Evolutionary conservation across 2,329 filamentous ascomycete genomes (phyloP).

Genomic region (Dryadomyces sulphureus): DNA sequence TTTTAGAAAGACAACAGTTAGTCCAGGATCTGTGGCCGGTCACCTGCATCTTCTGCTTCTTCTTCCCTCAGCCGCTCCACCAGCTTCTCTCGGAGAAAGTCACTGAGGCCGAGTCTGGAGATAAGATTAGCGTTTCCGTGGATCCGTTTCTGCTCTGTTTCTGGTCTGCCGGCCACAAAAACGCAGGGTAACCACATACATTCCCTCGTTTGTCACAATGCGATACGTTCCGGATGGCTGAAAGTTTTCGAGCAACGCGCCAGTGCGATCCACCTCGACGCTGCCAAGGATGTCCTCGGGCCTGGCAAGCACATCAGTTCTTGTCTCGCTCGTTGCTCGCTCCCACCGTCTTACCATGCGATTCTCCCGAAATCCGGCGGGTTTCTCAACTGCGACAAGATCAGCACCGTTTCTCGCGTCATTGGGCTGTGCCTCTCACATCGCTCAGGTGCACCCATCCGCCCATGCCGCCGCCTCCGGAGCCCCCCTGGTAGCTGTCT

Average conservation of each 20-base stretch:
- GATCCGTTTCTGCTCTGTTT: too few species aligned
- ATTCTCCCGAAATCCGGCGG: constrained; percentile 54
- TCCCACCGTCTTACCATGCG: constrained; percentile 27
- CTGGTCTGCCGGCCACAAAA: too few species aligned
- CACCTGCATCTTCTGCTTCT: constrained; percentile 21
- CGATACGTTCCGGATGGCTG: constrained; percentile 28
- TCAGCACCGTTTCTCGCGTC: background rate
- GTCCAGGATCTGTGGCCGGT: constrained; percentile 9
- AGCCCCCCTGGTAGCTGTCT: constrained; percentile 35
- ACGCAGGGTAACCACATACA: constrained; percentile 33
- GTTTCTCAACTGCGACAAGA: constrained; percentile 27
- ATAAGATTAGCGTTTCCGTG: constrained; percentile 1
- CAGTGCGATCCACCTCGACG: constrained; percentile 44
- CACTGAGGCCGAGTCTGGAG: constrained; percentile 34
- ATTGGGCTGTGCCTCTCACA: constrained; percentile 7
- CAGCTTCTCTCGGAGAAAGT: constrained; percentile 39
- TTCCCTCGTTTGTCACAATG: constrained; percentile 49
- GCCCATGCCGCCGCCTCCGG: constrained; percentile 42
- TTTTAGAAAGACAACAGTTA: background rate
- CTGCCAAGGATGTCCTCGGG: constrained; percentile 58
- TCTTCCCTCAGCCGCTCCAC: constrained; percentile 36
- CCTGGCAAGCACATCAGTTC: constrained; percentile 12
- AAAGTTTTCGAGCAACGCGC: constrained; percentile 16
- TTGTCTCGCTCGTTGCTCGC: background rate
- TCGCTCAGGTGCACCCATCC: constrained; percentile 54